phyloP scores from a whole-genome alignment of 352 stramenopile genomes.

The Phytophthora fragariae region DNA sequence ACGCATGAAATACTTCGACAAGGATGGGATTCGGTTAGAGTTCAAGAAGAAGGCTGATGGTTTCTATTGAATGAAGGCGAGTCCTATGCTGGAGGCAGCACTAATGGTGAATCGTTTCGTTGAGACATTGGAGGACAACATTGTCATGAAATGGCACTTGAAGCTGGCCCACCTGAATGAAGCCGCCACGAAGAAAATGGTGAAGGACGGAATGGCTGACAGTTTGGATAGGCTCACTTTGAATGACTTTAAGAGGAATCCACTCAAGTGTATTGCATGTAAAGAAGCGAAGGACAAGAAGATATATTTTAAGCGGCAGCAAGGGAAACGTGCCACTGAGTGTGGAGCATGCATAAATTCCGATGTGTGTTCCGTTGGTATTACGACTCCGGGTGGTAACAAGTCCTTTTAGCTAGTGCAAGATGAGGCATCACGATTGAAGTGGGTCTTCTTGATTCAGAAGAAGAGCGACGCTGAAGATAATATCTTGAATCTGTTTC shows the following conservation, averaged over 20 bases:
- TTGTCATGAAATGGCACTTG: slow-evolving; percentile 12
- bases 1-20: neutral
- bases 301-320: neutral
- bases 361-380: neutral
- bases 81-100: neutral
- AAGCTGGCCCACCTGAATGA: slow-evolving; percentile 7
- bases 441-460: slow-evolving; percentile 9
- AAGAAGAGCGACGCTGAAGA: neutral
- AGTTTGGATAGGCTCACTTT: neutral
- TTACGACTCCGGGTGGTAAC: neutral
- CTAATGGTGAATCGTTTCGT: neutral
- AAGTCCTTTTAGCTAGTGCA: slow-evolving; percentile 19
- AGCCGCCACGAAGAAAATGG: slow-evolving; percentile 5
- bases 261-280: slow-evolving; percentile 1
- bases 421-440: slow-evolving; percentile 18
- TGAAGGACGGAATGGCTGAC: neutral
- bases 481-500: neutral
- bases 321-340: neutral
- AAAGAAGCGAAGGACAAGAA: slow-evolving; percentile 1
- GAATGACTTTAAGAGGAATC: neutral
- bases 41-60: neutral
- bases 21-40: neutral
- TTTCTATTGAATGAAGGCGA: slow-evolving; percentile 5
- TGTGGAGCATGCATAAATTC: neutral
- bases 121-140: neutral